Evolutionary conservation across 352 stramenopile genomes (phyloP).

Genomic region (Blastocystis sp.): DNA sequence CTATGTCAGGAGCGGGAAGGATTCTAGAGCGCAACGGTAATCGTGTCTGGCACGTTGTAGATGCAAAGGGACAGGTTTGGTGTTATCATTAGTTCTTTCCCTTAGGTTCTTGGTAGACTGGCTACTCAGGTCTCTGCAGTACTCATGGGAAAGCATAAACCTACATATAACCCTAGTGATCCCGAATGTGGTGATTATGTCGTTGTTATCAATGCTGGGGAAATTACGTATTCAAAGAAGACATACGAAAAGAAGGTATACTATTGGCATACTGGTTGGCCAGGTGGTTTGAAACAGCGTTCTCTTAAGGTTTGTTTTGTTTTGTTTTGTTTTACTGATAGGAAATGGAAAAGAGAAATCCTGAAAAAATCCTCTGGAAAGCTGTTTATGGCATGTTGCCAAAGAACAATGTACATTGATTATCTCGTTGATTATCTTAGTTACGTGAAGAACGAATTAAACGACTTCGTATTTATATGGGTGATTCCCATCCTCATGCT

Average conservation of each 20-base stretch:
- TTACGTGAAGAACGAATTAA: constrained; percentile 53
- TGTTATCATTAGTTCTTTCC: not conserved
- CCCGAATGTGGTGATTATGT: constrained; percentile 67
- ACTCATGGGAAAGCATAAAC: constrained; percentile 66
- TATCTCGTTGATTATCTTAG: not conserved
- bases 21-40: constrained; percentile 35
- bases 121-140: constrained; percentile 58
- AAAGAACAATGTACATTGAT: constrained; percentile 24
- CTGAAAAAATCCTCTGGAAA: constrained; percentile 61
- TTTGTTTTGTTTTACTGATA: not conserved
- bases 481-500: constrained; percentile 49
- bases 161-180: constrained; percentile 59
- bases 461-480: constrained; percentile 65
- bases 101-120: constrained; percentile 53
- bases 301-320: constrained; percentile 18
- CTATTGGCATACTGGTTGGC: constrained; percentile 63
- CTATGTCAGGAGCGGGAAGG: constrained; percentile 44
- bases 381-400: constrained; percentile 67
- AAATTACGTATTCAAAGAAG: constrained; percentile 66
- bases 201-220: constrained; percentile 60
- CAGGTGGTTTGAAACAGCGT: constrained; percentile 62
- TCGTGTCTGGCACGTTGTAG: constrained; percentile 61
- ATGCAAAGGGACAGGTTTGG: constrained; percentile 62
- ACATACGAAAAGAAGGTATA: constrained; percentile 69
- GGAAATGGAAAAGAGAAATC: constrained; percentile 56